Conservation (phyloP, 2,329 filamentous ascomycete species). For the Diaporthe caulivora region DNA sequence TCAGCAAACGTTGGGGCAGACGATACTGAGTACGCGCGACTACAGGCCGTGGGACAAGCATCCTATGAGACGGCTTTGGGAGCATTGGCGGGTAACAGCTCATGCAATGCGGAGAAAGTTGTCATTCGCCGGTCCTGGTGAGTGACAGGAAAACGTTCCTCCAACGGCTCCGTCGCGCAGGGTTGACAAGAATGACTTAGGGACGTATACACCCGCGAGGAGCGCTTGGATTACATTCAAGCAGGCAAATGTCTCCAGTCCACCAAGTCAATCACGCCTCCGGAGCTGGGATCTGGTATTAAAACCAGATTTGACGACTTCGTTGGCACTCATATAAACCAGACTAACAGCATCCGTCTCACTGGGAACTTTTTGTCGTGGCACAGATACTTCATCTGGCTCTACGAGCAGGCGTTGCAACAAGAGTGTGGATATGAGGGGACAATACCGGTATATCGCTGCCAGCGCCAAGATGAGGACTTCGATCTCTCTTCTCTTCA, state of each 20-base stretch:
- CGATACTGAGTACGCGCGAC: neutral
- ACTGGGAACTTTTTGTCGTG: constrained; percentile 28
- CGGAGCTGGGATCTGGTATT: neutral
- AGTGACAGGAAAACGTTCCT: neutral
- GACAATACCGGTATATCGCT: constrained; percentile 36
- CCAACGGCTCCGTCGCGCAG: too few species aligned
- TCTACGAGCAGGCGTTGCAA: constrained; percentile 27
- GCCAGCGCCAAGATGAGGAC: neutral
- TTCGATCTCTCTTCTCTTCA: accelerated
- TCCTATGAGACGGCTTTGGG: neutral
- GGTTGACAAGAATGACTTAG: neutral
- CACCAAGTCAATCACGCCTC: neutral
- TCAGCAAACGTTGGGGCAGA: neutral
- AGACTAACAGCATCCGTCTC: constrained; percentile 56
- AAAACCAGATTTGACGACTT: constrained; percentile 58
- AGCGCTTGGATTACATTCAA: constrained; percentile 9
- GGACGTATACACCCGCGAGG: neutral
- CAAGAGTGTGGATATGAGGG: constrained; percentile 38
- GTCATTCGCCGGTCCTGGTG: constrained; percentile 5
- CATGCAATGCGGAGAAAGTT: neutral
- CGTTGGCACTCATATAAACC: constrained; percentile 61
- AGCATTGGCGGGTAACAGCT: neutral
- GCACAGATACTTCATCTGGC: constrained; percentile 31
- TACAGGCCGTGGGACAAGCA: neutral
- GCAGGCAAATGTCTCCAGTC: constrained; percentile 23